Conservation (phyloP, 345 rosid genomes). For the Ceriops tagal region DNA sequence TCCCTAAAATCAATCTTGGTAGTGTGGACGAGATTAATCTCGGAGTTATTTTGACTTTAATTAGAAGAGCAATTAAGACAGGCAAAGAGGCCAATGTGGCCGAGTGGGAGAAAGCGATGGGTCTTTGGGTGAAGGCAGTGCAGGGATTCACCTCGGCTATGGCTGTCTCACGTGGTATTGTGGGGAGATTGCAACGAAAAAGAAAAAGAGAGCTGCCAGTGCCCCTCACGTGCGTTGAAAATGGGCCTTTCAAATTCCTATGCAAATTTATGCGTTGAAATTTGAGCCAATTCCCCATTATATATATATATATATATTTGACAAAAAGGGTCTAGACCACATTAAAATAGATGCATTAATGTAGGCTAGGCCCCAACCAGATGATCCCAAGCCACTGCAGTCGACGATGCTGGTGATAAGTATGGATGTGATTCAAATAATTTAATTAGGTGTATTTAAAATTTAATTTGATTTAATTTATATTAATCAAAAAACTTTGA, state of each 20-base stretch:
- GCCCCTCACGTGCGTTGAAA: slow-evolving; percentile 17
- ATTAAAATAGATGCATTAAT: too few species aligned
- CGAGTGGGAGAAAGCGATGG: slow-evolving; percentile 25
- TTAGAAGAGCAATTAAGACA: slow-evolving; percentile 4
- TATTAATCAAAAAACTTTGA: too few species aligned
- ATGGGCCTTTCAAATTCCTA: slow-evolving; percentile 4
- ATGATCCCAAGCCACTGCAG: too few species aligned
- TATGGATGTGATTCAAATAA: too few species aligned
- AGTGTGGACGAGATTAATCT: too few species aligned
- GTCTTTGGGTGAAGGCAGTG: slow-evolving; percentile 7
- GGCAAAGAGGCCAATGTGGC: slow-evolving; percentile 33
- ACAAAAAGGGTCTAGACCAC: not conserved
- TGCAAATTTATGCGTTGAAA: not conserved
- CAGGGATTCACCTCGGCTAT: slow-evolving; percentile 17
- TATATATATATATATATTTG: too few species aligned
- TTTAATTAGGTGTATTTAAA: too few species aligned
- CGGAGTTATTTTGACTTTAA: not conserved
- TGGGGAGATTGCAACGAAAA: slow-evolving; percentile 22
- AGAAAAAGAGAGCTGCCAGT: not conserved
- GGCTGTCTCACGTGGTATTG: slow-evolving; percentile 36
- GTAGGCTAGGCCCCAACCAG: too few species aligned
- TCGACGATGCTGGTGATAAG: too few species aligned
- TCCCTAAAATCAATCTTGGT: too few species aligned
- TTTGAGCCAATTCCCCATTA: not conserved
- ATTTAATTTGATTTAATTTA: too few species aligned